Evolutionary conservation across 768 basidiomycete species (phyloP), one percentile per base, ranked within the genome.

Genomic region (Collybia sordida): DNA sequence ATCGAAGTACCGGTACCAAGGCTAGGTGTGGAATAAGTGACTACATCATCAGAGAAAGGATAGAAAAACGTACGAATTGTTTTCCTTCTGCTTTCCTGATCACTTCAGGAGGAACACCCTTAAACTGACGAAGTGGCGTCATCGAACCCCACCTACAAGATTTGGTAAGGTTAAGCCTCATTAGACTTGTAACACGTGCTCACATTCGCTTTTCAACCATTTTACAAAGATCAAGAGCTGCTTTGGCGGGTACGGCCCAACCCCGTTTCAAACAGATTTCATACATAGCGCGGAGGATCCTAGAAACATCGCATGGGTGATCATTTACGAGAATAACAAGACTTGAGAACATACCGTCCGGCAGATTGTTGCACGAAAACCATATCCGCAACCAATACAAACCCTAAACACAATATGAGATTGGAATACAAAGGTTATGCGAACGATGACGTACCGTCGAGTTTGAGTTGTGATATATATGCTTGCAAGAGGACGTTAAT

Each of bases 311-410:
- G 18, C 31, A 15, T 11, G 9, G 8, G 21, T 4, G 45, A 45
- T 31, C 5, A 31, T 12, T 4, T 31, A 7, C 6, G 3, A 50
- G n/a, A 17, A 21, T 2, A n/a, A 42, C 8, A 12, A 38, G 23
- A 12, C 42, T 6, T 14, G 5, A 27, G 9, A 9, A 64, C 77
- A 49, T 51, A 88, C 79, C 92, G 88, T 42, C 97, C 97, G 2
- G 97, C 97, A 6, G 94, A 97, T 61, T 99, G 97, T 51, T 94
- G 92, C 2, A 99, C 89, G 62, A 94, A 98, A 7, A 99, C 93
- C 91, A 92, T 93, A 56, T 93, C 90, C 0, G 90, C 89, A 1
- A 93, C 85, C 1, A 93, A 79, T 0, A 90, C 90, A 54, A 93
- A 91, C 1, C 89, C 86, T 86, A 8, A 24, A 51, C 6, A 15